Base-by-base conservation (phyloP, 176 grass and related monocot genomes). In the Oryza longistaminata region DNA sequence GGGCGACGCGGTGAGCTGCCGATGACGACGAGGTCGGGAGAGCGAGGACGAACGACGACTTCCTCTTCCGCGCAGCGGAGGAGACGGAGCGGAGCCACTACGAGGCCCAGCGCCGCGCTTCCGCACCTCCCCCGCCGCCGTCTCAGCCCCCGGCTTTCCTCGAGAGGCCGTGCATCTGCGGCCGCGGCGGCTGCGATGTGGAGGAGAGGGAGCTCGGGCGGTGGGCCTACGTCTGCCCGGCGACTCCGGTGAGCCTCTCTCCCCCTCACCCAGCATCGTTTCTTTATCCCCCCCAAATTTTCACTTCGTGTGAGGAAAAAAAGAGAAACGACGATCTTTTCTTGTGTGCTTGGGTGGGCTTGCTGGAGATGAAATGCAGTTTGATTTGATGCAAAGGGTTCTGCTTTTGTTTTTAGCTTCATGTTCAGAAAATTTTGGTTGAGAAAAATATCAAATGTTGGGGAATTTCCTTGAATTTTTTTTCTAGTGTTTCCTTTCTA, bases 221-320 rank as follows among this genome's bases (percentile, higher is more conserved):
- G 35, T 87, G 73, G 84, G 64, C 13, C 7, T 90, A 83, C 68
- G 79, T 87, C 46, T 90, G 88, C 68, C 73, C 11, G 55, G 19
- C 55, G 19, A 61, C 55, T 6, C 55, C 55, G 55, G 55, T 61
- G 55, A 61, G 27, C 7, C 39, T 40, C 39, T 52, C 52, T 8
- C 53, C 0, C 42, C 42, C 39, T 25, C 31, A 11, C 9, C 9
- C 42, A 82, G 65, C 16, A 64, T 85, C 17, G 11, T 60, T 34
- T 60, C 12, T 82, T 85, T 46, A 11, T 2, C 37, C 15, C 60
- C 45, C 34, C 34, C 24, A 13, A 52, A 25, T 31, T 71, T 44
- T 34, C 29, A 13, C 19, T 26, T 64, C 4, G 7, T 62, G 17
- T 46, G 15, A 0, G 9, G 27, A 19, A 5, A 43, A 8, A 1